phyloP scores from a whole-genome alignment of 2,329 filamentous ascomycete species.

The Emydomyces testavorans region DNA sequence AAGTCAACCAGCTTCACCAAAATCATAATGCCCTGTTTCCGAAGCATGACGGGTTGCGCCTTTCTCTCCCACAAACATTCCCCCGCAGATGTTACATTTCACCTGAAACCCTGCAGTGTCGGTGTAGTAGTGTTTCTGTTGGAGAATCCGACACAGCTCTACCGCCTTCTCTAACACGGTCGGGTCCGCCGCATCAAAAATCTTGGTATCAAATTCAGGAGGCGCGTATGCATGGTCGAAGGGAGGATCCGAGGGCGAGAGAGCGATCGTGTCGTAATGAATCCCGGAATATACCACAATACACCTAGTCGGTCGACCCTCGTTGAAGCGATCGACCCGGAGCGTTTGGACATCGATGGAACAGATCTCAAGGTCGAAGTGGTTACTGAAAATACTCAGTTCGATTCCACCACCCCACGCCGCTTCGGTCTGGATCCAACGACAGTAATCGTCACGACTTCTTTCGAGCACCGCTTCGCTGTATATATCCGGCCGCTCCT shows the following conservation, averaged over 20 bases:
- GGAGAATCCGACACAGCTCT: conserved; percentile 54
- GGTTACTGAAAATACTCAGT: conserved; percentile 68
- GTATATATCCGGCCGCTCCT: conserved; percentile 60
- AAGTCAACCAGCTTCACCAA: conserved; percentile 35
- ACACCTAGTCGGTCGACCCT: conserved; percentile 56
- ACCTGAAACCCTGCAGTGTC: conserved; percentile 72
- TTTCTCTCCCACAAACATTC: conserved; percentile 35
- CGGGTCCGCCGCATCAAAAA: conserved; percentile 52
- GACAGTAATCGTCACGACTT: conserved; percentile 62
- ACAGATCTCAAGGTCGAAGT: conserved; percentile 76
- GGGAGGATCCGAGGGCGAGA: conserved; percentile 52
- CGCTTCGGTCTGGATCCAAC: conserved; percentile 66
- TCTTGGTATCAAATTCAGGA: conserved; percentile 66
- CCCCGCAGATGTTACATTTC: conserved; percentile 54
- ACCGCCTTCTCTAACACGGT: conserved; percentile 49
- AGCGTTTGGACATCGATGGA: conserved; percentile 66
- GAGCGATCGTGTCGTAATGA: conserved; percentile 81
- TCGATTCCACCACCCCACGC: conserved; percentile 91
- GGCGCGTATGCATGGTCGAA: conserved; percentile 47
- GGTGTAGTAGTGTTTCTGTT: conserved; percentile 70
- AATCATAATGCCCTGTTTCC: conserved; percentile 39
- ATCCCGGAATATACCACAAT: conserved; percentile 85
- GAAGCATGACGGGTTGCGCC: conserved; percentile 38
- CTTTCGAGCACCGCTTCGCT: conserved; percentile 64
- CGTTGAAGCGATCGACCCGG: conserved; percentile 65